Evolutionary conservation across 2,329 filamentous ascomycete species (phyloP).

Genomic region (Fusarium metavorans): DNA sequence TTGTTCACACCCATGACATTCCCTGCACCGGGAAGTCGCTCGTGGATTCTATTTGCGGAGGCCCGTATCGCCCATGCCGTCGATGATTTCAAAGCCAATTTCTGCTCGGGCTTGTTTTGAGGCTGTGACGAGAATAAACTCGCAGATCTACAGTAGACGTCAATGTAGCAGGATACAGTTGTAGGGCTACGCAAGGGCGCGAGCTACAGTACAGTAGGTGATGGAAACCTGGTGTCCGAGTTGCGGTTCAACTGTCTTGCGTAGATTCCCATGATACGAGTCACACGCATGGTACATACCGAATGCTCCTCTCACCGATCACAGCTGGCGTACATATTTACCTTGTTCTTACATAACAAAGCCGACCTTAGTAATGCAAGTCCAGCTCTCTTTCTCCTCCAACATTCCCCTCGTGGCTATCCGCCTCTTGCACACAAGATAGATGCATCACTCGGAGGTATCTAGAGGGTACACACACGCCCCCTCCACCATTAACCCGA

Average conservation of each 20-base stretch:
- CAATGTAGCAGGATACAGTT: not conserved
- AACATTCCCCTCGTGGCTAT: constrained; percentile 12
- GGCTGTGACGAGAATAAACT: not conserved
- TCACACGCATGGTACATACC: constrained; percentile 18
- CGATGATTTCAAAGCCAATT: constrained; percentile 18
- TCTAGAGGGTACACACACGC: constrained; percentile 1
- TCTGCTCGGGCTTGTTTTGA: not conserved
- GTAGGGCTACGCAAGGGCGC: not conserved
- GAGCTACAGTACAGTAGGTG: not conserved
- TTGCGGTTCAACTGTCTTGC: not conserved
- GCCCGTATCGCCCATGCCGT: not conserved
- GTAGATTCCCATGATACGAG: not conserved
- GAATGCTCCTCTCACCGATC: constrained; percentile 18
- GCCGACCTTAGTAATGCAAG: constrained; percentile 11
- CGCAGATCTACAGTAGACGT: not conserved
- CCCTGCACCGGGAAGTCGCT: constrained; percentile 35
- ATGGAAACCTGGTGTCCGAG: not conserved
- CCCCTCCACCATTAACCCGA: constrained; percentile 33
- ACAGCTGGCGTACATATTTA: not conserved
- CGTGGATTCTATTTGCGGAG: constrained; percentile 31
- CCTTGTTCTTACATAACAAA: constrained; percentile 9
- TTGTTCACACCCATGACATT: constrained; percentile 31
- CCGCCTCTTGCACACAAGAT: constrained; percentile 3
- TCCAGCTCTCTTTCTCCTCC: constrained; percentile 2
- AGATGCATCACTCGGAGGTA: not conserved